Percentiles rank a stretch among this genome's conserved stretches.
Conservation (phyloP, 1,139 yeast species). For the Taphrina populina region DNA sequence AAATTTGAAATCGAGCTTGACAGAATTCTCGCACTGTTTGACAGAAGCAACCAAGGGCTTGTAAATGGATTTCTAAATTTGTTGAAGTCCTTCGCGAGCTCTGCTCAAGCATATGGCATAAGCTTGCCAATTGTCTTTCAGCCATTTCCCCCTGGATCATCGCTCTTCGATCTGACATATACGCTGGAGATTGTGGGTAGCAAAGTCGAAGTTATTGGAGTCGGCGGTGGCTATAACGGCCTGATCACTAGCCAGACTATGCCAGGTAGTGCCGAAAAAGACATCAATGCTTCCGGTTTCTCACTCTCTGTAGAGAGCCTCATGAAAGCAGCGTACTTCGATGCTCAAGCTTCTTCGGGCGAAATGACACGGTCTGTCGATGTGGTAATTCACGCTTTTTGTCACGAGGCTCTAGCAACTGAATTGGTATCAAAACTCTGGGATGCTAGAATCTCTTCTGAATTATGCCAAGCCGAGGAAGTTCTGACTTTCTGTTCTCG, state of each 20-base stretch:
- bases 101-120: background rate
- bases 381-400: constrained; percentile 9
- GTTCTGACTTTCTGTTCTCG: background rate
- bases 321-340: background rate
- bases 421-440: constrained; percentile 1
- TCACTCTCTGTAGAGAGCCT: constrained; percentile 20
- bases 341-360: background rate
- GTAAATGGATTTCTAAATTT: background rate
- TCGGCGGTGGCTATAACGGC: constrained; percentile 68
- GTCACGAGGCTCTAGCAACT: constrained; percentile 6
- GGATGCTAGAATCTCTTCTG: background rate
- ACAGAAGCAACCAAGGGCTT: background rate
- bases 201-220: constrained; percentile 66
- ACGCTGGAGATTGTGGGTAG: constrained; percentile 50
- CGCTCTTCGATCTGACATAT: constrained; percentile 4
- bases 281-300: constrained; percentile 54
- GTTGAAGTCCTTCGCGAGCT: background rate
- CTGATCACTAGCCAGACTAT: constrained; percentile 74
- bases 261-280: constrained; percentile 47
- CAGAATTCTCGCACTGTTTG: background rate
- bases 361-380: background rate
- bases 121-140: background rate
- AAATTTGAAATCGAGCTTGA: background rate
- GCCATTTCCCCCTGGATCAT: background rate
- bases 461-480: constrained; percentile 10